Percentiles rank a stretch among this genome's conserved stretches.
These are phyloP conservation scores for Dissoconium aciculare DNA, from an alignment of 2,329 filamentous ascomycete genomes.

Conservation along the genomic window DNA sequence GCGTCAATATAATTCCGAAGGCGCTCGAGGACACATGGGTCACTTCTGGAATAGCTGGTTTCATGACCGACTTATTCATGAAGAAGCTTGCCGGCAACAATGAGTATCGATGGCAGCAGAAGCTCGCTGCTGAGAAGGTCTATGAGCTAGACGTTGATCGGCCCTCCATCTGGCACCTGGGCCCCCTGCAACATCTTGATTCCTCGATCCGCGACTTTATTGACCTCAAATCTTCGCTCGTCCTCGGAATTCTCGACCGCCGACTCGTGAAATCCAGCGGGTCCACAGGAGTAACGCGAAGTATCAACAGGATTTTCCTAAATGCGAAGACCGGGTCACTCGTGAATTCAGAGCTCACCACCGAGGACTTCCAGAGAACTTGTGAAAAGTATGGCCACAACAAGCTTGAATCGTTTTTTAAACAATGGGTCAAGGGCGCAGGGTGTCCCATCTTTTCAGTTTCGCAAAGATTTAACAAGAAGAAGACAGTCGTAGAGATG, in stretches of 20 bases:
- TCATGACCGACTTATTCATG: slow-evolving; percentile 90
- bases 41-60: slow-evolving; percentile 77
- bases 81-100: slow-evolving; percentile 85
- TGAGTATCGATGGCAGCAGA: slow-evolving; percentile 81
- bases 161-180: slow-evolving; percentile 69
- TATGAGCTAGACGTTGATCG: slow-evolving; percentile 68
- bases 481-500: slow-evolving; percentile 87
- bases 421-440: slow-evolving; percentile 77
- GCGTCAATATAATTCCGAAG: slow-evolving; percentile 79
- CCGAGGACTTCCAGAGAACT: slow-evolving; percentile 61
- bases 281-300: slow-evolving; percentile 66
- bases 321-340: slow-evolving; percentile 74
- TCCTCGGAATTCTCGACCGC: slow-evolving; percentile 87
- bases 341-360: slow-evolving; percentile 52
- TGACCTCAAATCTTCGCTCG: slow-evolving; percentile 73
- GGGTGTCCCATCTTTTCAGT: slow-evolving; percentile 82
- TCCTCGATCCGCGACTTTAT: slow-evolving; percentile 82
- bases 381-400: slow-evolving; percentile 83
- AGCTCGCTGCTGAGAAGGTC: slow-evolving; percentile 65
- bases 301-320: slow-evolving; percentile 72
- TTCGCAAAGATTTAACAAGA: slow-evolving; percentile 90
- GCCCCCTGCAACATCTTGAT: slow-evolving; percentile 62
- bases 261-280: slow-evolving; percentile 78
- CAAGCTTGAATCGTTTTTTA: slow-evolving; percentile 79
- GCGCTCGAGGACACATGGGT: slow-evolving; percentile 74